These are phyloP conservation scores for Tetrapisispora phaffii DNA, from an alignment of 805 yeast genomes.

Conservation along the genomic window DNA sequence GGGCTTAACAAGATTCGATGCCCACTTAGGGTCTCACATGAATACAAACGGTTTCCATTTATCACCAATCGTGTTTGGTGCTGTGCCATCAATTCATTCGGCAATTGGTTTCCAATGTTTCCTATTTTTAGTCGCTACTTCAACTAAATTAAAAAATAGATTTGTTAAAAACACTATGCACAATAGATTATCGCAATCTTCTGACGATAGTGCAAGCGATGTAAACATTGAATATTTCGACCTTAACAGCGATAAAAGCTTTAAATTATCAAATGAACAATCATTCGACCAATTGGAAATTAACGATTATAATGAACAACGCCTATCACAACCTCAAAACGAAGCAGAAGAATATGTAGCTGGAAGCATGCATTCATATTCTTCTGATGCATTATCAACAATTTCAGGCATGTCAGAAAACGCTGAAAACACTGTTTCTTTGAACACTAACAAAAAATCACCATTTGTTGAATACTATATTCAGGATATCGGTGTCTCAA, in stretches of 20 bases:
- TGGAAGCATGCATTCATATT: background rate
- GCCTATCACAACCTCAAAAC: background rate
- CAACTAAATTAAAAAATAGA: slow-evolving; percentile 19
- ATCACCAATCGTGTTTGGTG: slow-evolving; percentile 62
- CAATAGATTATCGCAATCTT: background rate
- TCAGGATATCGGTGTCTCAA: slow-evolving; percentile 8
- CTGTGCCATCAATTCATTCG: slow-evolving; percentile 51
- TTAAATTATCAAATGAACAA: background rate
- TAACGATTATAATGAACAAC: background rate
- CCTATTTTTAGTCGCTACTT: slow-evolving; percentile 35
- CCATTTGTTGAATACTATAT: slow-evolving; percentile 7
- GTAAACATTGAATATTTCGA: slow-evolving; percentile 1
- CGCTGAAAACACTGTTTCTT: background rate
- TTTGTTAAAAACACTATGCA: slow-evolving; percentile 4
- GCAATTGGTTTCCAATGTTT: slow-evolving; percentile 51
- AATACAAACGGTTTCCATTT: slow-evolving; percentile 54
- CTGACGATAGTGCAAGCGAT: background rate
- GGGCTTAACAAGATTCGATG: slow-evolving; percentile 56
- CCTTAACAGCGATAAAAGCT: background rate
- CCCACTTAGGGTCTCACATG: slow-evolving; percentile 50
- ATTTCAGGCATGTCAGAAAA: background rate
- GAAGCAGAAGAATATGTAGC: background rate
- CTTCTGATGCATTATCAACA: background rate
- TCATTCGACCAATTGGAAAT: background rate
- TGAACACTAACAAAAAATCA: background rate